Conservation (phyloP, 1,284 basidiomycete species). For the Singerocomus inundabilis region DNA sequence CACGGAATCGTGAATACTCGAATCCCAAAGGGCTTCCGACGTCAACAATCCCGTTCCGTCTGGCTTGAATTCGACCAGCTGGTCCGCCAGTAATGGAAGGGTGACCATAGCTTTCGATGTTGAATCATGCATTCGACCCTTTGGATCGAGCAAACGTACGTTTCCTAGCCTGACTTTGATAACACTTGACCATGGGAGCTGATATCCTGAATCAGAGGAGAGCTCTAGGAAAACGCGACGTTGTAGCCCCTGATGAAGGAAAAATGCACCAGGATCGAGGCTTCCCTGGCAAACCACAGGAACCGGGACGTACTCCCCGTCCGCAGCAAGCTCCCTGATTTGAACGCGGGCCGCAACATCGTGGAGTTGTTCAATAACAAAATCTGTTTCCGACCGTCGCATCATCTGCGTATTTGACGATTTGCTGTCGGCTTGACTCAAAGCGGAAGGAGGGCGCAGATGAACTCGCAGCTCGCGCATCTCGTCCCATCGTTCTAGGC, state of each 20-base stretch:
- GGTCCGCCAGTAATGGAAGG: slow-evolving; percentile 72
- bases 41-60: slow-evolving; percentile 78
- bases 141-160: slow-evolving; percentile 80
- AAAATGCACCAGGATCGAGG: slow-evolving; percentile 85
- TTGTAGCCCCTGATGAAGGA: slow-evolving; percentile 91
- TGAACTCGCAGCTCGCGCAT: slow-evolving; percentile 66
- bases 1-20: slow-evolving; percentile 84
- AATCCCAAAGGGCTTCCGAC: slow-evolving; percentile 87
- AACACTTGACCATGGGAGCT: slow-evolving; percentile 84
- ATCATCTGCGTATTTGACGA: slow-evolving; percentile 60
- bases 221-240: slow-evolving; percentile 77
- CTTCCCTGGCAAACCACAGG: slow-evolving; percentile 77
- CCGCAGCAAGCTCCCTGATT: slow-evolving; percentile 82
- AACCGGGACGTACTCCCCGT: slow-evolving; percentile 83
- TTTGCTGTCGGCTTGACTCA: slow-evolving; percentile 33
- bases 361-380: slow-evolving; percentile 85
- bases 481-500: slow-evolving; percentile 90
- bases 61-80: slow-evolving; percentile 68
- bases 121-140: slow-evolving; percentile 78
- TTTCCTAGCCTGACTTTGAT: slow-evolving; percentile 79
- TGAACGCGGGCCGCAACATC: slow-evolving; percentile 87
- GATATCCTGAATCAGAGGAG: slow-evolving; percentile 85
- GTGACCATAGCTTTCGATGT: slow-evolving; percentile 66
- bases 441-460: slow-evolving; percentile 33
- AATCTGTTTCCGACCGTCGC: slow-evolving; percentile 89